Base-by-base conservation (phyloP, 176 grass and related monocot genomes). In the Aegilops speltoides region DNA sequence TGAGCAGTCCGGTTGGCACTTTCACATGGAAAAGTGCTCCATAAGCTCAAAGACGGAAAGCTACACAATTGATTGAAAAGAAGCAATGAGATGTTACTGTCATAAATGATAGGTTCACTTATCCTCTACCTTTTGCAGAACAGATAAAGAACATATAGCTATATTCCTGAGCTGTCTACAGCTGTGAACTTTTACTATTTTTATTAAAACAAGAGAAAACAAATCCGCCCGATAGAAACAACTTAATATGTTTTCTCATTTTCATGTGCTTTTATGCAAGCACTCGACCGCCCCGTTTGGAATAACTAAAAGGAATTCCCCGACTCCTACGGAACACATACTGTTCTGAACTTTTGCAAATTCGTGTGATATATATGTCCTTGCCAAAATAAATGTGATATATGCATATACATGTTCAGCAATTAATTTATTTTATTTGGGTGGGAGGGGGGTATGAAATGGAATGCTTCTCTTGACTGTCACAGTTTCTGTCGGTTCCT, bases 21-120 rank as follows among this genome's bases (percentile, higher is more conserved):
- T 73, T 50, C 20, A 73, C 22, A 34, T 46, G 48, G 36, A 86
- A 79, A 79, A 79, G 84, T 79, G 34, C 52, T 62, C 48, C 46
- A 17, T 85, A 67, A 78, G n/a, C 43, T 86, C 33, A 43, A 17
- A 43, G 10, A 69, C n/a, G 63, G 29, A 36, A 52, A 82, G 26
- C 19, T 68, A 14, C 24, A 73, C 0, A 7, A 66, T 25, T 73
- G 24, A 40, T 38, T 81, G 25, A 81, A 32, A 75, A 13, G 28
- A 75, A 52, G 33, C 28, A 50, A 52, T 76, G 70, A 31, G 40
- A 50, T 77, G 60, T 41, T 66, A 12, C 64, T 54, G 52, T 46
- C 79, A 6, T 6, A 85, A 19, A 34, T 7, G 23, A 52, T 37
- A 73, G 32, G 8, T 50, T 81, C 56, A 25, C 67, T 73, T 43